Conservation (phyloP, 129 eudicot genomes). For the Centrapalus pauciflorus region DNA sequence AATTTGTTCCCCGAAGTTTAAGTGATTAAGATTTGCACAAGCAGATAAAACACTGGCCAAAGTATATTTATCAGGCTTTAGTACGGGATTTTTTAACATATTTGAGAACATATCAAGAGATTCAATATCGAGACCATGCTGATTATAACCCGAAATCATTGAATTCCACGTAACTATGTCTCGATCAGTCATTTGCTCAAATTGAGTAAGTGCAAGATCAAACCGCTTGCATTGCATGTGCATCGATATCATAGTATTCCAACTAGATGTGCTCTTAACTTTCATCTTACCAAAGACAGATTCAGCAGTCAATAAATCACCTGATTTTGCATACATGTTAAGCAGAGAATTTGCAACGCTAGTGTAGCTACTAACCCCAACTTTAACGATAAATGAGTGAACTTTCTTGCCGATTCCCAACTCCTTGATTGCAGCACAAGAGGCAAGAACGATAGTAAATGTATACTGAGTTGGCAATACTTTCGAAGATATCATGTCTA, state of each 20-base stretch:
- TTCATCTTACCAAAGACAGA: slow-evolving; percentile 45
- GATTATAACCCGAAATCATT: slow-evolving; percentile 76
- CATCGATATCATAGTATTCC: slow-evolving; percentile 59
- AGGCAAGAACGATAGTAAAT: slow-evolving; percentile 60
- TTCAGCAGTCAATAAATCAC: slow-evolving; percentile 46
- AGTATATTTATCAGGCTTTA: slow-evolving; percentile 64
- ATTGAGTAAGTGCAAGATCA: slow-evolving; percentile 49
- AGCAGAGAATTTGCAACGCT: slow-evolving; percentile 66
- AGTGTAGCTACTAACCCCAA: slow-evolving; percentile 43
- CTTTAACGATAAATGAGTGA: slow-evolving; percentile 56
- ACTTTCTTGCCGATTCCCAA: slow-evolving; percentile 55
- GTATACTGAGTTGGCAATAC: slow-evolving; percentile 60
- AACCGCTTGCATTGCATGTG: slow-evolving; percentile 53
- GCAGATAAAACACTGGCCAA: slow-evolving; percentile 69
- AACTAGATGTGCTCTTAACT: slow-evolving; percentile 45
- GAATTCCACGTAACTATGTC: slow-evolving; percentile 78
- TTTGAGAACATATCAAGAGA: slow-evolving; percentile 49
- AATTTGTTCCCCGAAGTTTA: slow-evolving; percentile 52
- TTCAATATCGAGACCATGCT: slow-evolving; percentile 48
- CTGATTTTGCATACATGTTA: slow-evolving; percentile 79
- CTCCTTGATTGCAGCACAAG: slow-evolving; percentile 51
- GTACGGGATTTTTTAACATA: slow-evolving; percentile 36
- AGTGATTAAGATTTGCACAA: slow-evolving; percentile 52
- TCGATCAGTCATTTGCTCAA: slow-evolving; percentile 55
- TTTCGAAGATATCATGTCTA: slow-evolving; percentile 41